Base-by-base conservation (phyloP, 2,329 filamentous ascomycete species). In the Claviceps spartinae region DNA sequence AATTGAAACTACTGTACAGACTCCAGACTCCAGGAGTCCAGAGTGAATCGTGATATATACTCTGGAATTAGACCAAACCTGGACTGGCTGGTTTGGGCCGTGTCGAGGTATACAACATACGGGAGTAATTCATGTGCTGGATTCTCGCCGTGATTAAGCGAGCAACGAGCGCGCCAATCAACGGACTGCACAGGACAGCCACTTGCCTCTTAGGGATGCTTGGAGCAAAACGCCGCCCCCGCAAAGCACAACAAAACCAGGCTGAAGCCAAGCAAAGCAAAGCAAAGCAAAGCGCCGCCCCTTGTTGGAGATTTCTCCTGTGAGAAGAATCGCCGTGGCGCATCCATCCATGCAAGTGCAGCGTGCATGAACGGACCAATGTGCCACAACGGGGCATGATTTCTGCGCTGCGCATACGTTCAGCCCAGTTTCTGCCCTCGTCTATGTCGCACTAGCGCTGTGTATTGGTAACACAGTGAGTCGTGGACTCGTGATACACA, bases 151-250 rank as follows among this genome's bases (percentile, higher is more conserved):
- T 34, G 30, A 4, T 24, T 50, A 50, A 42, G 38, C 38, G 47
- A 48, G 47, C 11, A 18, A 44, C 26, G 16, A 42, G 42, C 49
- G 49, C 16, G 42, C 49, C 49, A 50, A 50, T 50, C 42, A 50
- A 20, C 42, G 42, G 30, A 20, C 38, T 38, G 30, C 49, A 14
- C 41, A 16, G 42, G 22, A 7, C 22, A 18, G 42, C 18, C 22
- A 20, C 49, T 40, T 50, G 49, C 41, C 42, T 40, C 34, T 38
- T 38, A 20, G 49, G 42, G 49, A 50, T 38, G 26, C 18, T 38
- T 40, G 49, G 41, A n/a, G 38, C 14, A 13, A n/a, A 16, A 16
- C 38, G 14, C 5, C 38, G 24, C 11, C 47, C 37, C 48, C 48
- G 48, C 48, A 20, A 42, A 18, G 38, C 6, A 41, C 2, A 41